These are phyloP conservation scores for Kurtzmaniella quercitrusa DNA, from an alignment of 1,139 yeast species.

Conservation along the genomic window DNA sequence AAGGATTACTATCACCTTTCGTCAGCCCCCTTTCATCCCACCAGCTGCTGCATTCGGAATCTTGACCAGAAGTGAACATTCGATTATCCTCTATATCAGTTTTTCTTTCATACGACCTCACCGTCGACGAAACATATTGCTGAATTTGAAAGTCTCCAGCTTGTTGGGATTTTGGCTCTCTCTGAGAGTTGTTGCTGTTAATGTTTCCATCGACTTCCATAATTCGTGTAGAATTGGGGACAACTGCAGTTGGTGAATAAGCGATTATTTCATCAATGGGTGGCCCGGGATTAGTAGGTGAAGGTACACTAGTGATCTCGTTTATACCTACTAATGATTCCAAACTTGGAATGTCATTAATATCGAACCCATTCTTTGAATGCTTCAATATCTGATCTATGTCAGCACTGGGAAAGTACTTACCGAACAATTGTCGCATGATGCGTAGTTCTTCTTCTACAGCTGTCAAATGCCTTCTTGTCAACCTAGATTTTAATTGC, in stretches of 20 bases:
- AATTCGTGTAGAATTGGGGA: background rate
- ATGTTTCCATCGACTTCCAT: too few relatives aligned
- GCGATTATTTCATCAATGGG: too few relatives aligned
- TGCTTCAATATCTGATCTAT: constrained; percentile 1
- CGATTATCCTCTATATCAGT: background rate
- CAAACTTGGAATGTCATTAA: constrained; percentile 9
- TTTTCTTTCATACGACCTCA: constrained; percentile 5
- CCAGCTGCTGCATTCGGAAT: constrained; percentile 9
- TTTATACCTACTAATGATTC: background rate
- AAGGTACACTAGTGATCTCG: background rate
- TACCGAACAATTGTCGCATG: background rate
- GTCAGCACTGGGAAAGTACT: background rate
- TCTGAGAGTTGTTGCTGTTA: too few relatives aligned
- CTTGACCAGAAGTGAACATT: background rate
- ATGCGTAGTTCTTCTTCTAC: constrained; percentile 15
- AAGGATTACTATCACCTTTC: constrained; percentile 12
- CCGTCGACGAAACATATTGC: constrained; percentile 10
- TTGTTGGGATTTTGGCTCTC: background rate
- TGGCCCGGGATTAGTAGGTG: too few relatives aligned
- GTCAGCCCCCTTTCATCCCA: constrained; percentile 15
- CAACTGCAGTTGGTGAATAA: background rate
- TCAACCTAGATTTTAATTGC: constrained; percentile 16
- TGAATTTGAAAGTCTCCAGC: constrained; percentile 10
- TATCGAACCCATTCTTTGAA: constrained; percentile 14
- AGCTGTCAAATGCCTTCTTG: constrained; percentile 18